Evolutionary conservation across 306 rosid genomes (phyloP).

Genomic region (Astragalus glycyphyllos): DNA sequence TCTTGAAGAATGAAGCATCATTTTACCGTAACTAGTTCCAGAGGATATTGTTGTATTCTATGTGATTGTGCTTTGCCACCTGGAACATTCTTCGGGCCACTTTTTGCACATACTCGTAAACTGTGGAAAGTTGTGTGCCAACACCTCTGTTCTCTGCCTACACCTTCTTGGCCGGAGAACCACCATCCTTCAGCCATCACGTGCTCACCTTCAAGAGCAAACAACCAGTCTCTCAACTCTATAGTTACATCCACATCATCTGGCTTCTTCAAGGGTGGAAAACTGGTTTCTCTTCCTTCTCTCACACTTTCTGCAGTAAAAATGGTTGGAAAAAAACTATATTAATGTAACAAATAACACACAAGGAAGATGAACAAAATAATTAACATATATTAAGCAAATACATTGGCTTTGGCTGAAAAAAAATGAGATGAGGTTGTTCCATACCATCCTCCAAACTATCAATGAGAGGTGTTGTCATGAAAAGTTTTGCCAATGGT

Average conservation of each 20-base stretch:
- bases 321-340: conserved; percentile 28
- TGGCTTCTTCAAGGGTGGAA: conserved; percentile 69
- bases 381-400: conserved; percentile 10
- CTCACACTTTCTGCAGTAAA: conserved; percentile 50
- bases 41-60: conserved; percentile 57
- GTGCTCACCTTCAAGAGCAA: conserved; percentile 87
- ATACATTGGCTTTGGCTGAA: conserved; percentile 20
- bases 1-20: conserved; percentile 30
- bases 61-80: conserved; percentile 50
- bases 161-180: conserved; percentile 59
- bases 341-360: conserved; percentile 22
- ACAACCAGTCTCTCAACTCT: conserved; percentile 86
- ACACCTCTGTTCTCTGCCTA: conserved; percentile 79
- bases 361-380: neutral
- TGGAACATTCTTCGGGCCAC: conserved; percentile 56
- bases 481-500: conserved; percentile 75
- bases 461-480: conserved; percentile 54
- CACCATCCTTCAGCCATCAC: conserved; percentile 77
- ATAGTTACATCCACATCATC: conserved; percentile 72
- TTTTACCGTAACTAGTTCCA: conserved; percentile 78
- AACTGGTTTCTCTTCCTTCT: conserved; percentile 58
- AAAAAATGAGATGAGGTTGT: conserved; percentile 34
- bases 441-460: conserved; percentile 64
- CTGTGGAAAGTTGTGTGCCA: conserved; percentile 86
- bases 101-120: conserved; percentile 66